Conservation (phyloP, 2,329 filamentous ascomycete species). For the Paramyrothecium roridum region DNA sequence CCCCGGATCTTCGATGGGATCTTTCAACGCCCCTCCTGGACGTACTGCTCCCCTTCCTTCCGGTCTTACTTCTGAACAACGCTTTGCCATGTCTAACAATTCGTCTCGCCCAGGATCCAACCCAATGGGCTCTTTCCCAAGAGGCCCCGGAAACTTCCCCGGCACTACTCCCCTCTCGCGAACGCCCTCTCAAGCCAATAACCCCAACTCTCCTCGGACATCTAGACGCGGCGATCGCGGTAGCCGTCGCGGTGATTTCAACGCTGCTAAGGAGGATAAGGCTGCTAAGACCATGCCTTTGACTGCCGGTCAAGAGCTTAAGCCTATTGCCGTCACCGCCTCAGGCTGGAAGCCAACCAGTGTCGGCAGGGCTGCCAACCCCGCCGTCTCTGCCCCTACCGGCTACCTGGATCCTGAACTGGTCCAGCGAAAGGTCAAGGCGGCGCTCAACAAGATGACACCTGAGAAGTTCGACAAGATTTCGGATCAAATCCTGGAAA, state of each 20-base stretch:
- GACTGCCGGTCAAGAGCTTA: constrained; percentile 77
- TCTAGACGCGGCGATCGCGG: constrained; percentile 60
- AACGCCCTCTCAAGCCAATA: constrained; percentile 55
- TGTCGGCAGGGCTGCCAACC: constrained; percentile 43
- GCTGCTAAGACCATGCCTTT: constrained; percentile 87
- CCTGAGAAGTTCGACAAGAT: constrained; percentile 98
- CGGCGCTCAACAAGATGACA: constrained; percentile 98
- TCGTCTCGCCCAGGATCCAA: constrained; percentile 42
- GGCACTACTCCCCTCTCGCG: constrained; percentile 62
- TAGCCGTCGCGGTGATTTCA: constrained; percentile 60
- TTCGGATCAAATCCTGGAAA: constrained; percentile 85
- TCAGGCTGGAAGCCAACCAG: constrained; percentile 88
- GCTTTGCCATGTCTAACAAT: constrained; percentile 64
- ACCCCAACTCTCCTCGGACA: constrained; percentile 70
- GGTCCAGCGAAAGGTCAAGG: constrained; percentile 99
- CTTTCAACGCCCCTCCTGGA: constrained; percentile 52
- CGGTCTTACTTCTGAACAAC: constrained; percentile 73
- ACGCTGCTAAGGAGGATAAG: constrained; percentile 57
- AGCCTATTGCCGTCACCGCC: constrained; percentile 70
- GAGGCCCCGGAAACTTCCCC: constrained; percentile 58
- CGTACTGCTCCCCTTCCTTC: constrained; percentile 68
- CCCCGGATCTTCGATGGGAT: constrained; percentile 58
- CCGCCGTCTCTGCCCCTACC: constrained; percentile 33
- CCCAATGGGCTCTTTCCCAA: constrained; percentile 35
- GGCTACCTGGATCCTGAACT: constrained; percentile 79